phyloP scores from a whole-genome alignment of 2,329 filamentous ascomycete species.

The Chaetomium sp. region DNA sequence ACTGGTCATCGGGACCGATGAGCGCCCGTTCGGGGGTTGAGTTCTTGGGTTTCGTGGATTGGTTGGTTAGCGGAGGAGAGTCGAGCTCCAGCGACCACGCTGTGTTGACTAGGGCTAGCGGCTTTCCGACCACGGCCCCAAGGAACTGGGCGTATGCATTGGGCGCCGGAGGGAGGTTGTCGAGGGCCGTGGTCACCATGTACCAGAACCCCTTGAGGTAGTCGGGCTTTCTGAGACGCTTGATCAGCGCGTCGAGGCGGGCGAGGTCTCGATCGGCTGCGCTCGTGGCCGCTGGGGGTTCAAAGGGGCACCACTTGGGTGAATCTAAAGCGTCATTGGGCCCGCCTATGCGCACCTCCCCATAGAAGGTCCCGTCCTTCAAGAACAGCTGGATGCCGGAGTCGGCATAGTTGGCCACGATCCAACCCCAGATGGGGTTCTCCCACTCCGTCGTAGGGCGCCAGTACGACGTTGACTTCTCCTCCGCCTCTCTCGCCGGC shows the following conservation, averaged over 20 bases:
- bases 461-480: slow-evolving; percentile 29
- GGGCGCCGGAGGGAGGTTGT: slow-evolving; percentile 4
- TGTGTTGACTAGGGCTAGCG: slow-evolving; percentile 19
- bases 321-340: background rate
- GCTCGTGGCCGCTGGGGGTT: background rate
- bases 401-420: slow-evolving; percentile 47
- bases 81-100: slow-evolving; percentile 21
- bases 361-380: slow-evolving; percentile 46
- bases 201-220: slow-evolving; percentile 18
- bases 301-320: slow-evolving; percentile 17
- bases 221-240: background rate
- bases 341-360: slow-evolving; percentile 44
- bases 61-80: slow-evolving; percentile 31
- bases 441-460: slow-evolving; percentile 42
- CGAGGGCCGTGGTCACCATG: slow-evolving; percentile 15
- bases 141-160: slow-evolving; percentile 20
- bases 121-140: slow-evolving; percentile 16
- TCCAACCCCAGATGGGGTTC: slow-evolving; percentile 47
- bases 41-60: slow-evolving; percentile 1
- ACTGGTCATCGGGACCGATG: slow-evolving; percentile 7
- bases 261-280: background rate
- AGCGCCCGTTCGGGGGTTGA: no score
- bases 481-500: no score
- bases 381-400: slow-evolving; percentile 48
- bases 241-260: slow-evolving; percentile 1